Evolutionary conservation across 2,329 filamentous ascomycete species (phyloP), one percentile per base, ranked within the genome.

Genomic region (Domatiomyces catenatus): DNA sequence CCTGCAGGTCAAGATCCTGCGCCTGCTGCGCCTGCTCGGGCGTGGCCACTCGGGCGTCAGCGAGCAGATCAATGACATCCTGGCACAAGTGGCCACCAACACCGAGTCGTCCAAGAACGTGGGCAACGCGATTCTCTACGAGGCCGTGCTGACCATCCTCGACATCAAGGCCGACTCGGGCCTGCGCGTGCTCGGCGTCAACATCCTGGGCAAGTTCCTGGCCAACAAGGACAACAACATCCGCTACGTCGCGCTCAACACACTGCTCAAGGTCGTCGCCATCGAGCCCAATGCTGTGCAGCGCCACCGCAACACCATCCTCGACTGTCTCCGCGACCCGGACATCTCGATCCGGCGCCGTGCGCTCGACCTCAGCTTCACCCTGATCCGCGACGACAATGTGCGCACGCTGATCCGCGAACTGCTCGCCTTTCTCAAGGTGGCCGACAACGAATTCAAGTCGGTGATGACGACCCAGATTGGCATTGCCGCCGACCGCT

Each of bases 141-240:
- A 98, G 69, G 86, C 92, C 1, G 92, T 98, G 39, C 80, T 92
- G 44, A 98, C 92, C 0, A 98, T 98, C 58, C 80, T 98, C 47
- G 92, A 98, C 59, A 96, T 98, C 49, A 92, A 98, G 67, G 93
- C 92, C 19, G 93, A 98, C 64, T 94, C 92, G 8, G 90, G 92
- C 36, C 71, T 98, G 56, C 78, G 93, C 48, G 92, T 98, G 19
- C 76, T 98, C 22, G 92, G 92, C 62, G 92, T 98, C 60, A 98
- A 98, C 65, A 98, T 98, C 58, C 79, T 98, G 20, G 92, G 93
- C 65, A 98, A 96, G 66, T 98, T 98, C 70, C 71, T 98, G 55
- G 83, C 89, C n/a, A 98, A 98, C 72, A 83, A 90, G 60, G 92
- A 98, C 69, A 98, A 98, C 74, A 98, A 98, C 65, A 98, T 98